A percentile compares a stretch with the other conserved stretches of the same genome.
phyloP scores from a whole-genome alignment of 139 green algal genomes.

The Monoraphidium neglectum region DNA sequence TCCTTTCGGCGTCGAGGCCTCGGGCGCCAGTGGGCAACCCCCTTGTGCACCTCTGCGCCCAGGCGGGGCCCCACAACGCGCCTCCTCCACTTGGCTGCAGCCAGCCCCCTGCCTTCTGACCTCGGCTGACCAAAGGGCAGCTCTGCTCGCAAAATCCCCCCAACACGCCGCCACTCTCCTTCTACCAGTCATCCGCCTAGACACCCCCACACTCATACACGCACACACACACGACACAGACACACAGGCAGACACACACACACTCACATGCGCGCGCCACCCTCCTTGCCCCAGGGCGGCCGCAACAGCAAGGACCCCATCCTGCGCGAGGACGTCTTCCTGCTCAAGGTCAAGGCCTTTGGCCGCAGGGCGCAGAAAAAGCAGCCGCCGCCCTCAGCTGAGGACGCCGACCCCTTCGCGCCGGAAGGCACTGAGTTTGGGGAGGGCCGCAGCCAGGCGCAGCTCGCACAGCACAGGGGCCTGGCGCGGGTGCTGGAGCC shows the following conservation, averaged over 20 bases:
- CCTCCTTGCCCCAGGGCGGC: constrained; percentile 53
- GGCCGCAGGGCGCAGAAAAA: constrained; percentile 29
- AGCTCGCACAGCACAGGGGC: constrained; percentile 26
- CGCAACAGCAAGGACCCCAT: constrained; percentile 68
- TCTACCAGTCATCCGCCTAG: too few species aligned
- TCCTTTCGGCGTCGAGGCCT: too few species aligned
- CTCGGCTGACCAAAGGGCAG: too few species aligned
- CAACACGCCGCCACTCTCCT: too few species aligned
- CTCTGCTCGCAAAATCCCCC: too few species aligned
- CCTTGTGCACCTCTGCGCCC: too few species aligned
- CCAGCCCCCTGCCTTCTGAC: too few species aligned
- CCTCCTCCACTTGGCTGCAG: too few species aligned
- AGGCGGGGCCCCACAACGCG: too few species aligned
- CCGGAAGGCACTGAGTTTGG: constrained; percentile 71
- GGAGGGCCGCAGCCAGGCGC: constrained; percentile 36
- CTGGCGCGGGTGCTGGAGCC: constrained; percentile 49
- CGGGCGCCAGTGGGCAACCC: too few species aligned
- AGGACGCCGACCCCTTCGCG: constrained; percentile 72
- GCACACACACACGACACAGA: too few species aligned
- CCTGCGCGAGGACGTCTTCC: constrained; percentile 88
- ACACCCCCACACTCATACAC: too few species aligned
- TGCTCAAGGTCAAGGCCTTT: constrained; percentile 49
- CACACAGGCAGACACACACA: background rate
- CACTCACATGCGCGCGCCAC: background rate
- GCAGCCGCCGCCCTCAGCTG: constrained; percentile 13